Conservation (phyloP, 805 yeast genomes). For the Wickerhamomyces kurtzmanii region DNA sequence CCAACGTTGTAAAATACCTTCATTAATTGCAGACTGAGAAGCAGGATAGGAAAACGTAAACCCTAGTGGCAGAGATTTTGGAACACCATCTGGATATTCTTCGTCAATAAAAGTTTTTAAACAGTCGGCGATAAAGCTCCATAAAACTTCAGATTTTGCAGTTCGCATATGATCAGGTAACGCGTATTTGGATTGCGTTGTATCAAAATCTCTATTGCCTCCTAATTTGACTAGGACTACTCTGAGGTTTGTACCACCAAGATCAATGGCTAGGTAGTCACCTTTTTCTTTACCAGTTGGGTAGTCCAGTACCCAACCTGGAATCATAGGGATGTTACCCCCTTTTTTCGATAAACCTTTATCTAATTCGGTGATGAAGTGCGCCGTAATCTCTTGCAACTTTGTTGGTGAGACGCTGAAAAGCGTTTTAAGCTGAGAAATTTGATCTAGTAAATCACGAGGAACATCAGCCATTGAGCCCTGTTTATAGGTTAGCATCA, state of each 20-base stretch:
- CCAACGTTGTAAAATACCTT: conserved; percentile 90
- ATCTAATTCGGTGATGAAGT: conserved; percentile 69
- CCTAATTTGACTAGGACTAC: conserved; percentile 79
- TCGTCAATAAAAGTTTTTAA: conserved; percentile 60
- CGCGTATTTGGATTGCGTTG: conserved; percentile 77
- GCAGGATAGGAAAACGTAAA: conserved; percentile 94
- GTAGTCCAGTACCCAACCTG: conserved; percentile 91
- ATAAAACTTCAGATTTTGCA: conserved; percentile 66
- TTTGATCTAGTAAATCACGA: conserved; percentile 45
- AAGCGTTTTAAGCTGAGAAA: conserved; percentile 44
- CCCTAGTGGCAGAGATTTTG: conserved; percentile 65
- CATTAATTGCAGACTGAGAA: conserved; percentile 71
- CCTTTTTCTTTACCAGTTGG: conserved; percentile 93
- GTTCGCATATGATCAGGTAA: conserved; percentile 75
- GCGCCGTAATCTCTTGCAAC: conserved; percentile 59
- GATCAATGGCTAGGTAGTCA: conserved; percentile 83
- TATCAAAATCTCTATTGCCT: conserved; percentile 79
- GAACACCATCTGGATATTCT: conserved; percentile 59
- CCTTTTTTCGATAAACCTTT: conserved; percentile 71
- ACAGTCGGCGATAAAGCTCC: conserved; percentile 80
- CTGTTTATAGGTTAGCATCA: conserved; percentile 14
- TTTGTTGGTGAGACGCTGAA: conserved; percentile 54
- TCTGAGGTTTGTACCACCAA: conserved; percentile 96
- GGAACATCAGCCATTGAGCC: conserved; percentile 64
- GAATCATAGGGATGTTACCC: conserved; percentile 93